Evolutionary conservation across 1,139 yeast genomes (phyloP).

Genomic region (Saccharomyces hybrid): DNA sequence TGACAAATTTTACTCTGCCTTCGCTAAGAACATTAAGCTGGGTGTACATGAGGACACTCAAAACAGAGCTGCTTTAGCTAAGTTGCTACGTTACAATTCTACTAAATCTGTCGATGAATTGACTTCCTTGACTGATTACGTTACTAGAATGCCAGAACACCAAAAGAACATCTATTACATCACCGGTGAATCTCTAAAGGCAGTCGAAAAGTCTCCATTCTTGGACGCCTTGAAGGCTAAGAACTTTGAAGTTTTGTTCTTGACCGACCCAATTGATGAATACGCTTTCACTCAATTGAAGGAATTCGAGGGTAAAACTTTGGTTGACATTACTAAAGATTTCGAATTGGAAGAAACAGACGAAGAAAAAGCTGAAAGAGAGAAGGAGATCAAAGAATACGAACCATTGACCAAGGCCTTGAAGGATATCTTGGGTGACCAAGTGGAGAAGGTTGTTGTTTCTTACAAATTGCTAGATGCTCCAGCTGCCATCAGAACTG

Average conservation of each 20-base stretch:
- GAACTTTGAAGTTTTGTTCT: constrained; percentile 95
- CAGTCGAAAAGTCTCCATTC: constrained; percentile 99
- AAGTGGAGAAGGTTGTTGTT: constrained; percentile 98
- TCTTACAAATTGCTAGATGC: constrained; percentile 97
- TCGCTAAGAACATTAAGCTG: constrained; percentile 96
- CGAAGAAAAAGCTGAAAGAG: constrained; percentile 92
- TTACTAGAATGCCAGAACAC: constrained; percentile 99
- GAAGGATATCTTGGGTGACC: constrained; percentile 96
- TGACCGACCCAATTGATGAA: constrained; percentile 99
- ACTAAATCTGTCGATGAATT: constrained; percentile 91
- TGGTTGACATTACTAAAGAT: constrained; percentile 98
- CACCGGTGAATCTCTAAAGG: constrained; percentile 97
- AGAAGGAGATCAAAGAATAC: constrained; percentile 83
- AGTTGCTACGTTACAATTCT: constrained; percentile 94
- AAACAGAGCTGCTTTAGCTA: constrained; percentile 93
- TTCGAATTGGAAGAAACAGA: constrained; percentile 98
- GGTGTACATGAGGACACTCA: constrained; percentile 99
- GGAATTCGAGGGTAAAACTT: constrained; percentile 98
- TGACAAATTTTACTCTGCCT: constrained; percentile 96
- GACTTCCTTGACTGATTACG: constrained; percentile 94
- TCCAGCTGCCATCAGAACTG: constrained; percentile 99
- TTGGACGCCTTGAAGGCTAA: constrained; percentile 97
- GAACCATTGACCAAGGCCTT: constrained; percentile 93
- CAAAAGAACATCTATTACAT: constrained; percentile 99
- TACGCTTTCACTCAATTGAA: constrained; percentile 98